Evolutionary conservation across 768 basidiomycete species (phyloP).

Genomic region (Kwoniella botswanensis): DNA sequence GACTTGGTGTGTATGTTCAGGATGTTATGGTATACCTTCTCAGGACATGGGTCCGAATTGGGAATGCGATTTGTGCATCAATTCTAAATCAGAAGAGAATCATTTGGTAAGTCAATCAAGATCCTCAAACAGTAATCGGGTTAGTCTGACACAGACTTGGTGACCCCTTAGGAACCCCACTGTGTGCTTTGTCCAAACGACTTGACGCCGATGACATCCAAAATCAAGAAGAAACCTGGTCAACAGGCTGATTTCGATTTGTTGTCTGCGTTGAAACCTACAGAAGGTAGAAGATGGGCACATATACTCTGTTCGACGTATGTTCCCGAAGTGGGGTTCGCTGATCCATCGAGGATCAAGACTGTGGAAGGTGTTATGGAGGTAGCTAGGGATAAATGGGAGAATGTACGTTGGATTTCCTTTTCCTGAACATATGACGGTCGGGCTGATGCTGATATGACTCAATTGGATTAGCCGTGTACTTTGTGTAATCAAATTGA

Average conservation of each 20-base stretch:
- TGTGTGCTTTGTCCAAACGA: slow-evolving; percentile 82
- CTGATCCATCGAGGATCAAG: slow-evolving; percentile 73
- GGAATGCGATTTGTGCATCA: slow-evolving; percentile 86
- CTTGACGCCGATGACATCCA: slow-evolving; percentile 54
- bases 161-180: slow-evolving; percentile 68
- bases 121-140: not conserved
- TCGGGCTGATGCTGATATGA: not conserved
- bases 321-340: slow-evolving; percentile 80
- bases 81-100: slow-evolving; percentile 78
- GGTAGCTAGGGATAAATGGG: slow-evolving; percentile 72
- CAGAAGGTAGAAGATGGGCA: slow-evolving; percentile 90
- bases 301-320: slow-evolving; percentile 90
- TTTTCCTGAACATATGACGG: not conserved
- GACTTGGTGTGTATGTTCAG: slow-evolving; percentile 55
- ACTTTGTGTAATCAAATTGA: slow-evolving; percentile 69
- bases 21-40: slow-evolving; percentile 71
- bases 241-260: slow-evolving; percentile 50
- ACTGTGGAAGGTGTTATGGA: slow-evolving; percentile 84
- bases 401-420: slow-evolving; percentile 64
- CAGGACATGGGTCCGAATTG: slow-evolving; percentile 69
- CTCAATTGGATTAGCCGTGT: slow-evolving; percentile 66
- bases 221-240: slow-evolving; percentile 32
- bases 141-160: not conserved
- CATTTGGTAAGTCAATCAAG: slow-evolving; percentile 67
- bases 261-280: slow-evolving; percentile 82